Percentiles rank a stretch among this genome's conserved stretches.
These are phyloP conservation scores for Cadophora malorum DNA, from an alignment of 2,329 filamentous ascomycete genomes.

Conservation along the genomic window DNA sequence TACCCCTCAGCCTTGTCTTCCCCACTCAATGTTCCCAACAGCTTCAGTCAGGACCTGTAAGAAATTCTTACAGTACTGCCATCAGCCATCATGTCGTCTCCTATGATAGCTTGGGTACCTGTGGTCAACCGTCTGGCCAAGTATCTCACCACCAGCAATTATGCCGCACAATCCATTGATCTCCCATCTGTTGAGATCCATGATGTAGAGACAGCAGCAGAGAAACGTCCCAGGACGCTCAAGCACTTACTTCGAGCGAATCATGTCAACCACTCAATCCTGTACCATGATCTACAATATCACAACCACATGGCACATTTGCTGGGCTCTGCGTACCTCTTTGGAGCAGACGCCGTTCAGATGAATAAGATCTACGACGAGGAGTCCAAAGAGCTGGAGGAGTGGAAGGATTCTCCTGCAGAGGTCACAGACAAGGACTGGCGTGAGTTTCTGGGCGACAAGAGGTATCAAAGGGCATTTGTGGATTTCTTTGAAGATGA, in stretches of 20 bases:
- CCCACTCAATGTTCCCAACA: conserved; percentile 34
- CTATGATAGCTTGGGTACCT: conserved; percentile 53
- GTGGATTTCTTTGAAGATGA: conserved; percentile 97
- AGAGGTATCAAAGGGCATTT: conserved; percentile 84
- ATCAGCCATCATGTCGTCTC: conserved; percentile 45
- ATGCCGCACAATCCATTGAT: conserved; percentile 51
- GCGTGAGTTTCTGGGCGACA: conserved; percentile 81
- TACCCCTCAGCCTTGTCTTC: conserved; percentile 28
- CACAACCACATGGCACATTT: conserved; percentile 87
- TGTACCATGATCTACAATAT: conserved; percentile 76
- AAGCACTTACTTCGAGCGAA: conserved; percentile 93
- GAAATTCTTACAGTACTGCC: conserved; percentile 6
- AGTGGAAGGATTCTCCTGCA: conserved; percentile 83
- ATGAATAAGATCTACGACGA: conserved; percentile 82
- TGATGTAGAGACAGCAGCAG: conserved; percentile 78
- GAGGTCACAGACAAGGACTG: conserved; percentile 87
- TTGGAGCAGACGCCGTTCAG: conserved; percentile 77
- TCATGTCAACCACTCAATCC: conserved; percentile 85
- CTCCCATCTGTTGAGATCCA: conserved; percentile 76
- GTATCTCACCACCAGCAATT: conserved; percentile 43
- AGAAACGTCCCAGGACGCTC: conserved; percentile 80
- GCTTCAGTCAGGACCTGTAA: conserved; percentile 31
- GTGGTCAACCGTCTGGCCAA: conserved; percentile 49
- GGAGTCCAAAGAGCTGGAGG: conserved; percentile 73
- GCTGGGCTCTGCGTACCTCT: conserved; percentile 82